Base-by-base conservation (phyloP, 495 filamentous ascomycete species). In the Chaetomium fimeti region DNA sequence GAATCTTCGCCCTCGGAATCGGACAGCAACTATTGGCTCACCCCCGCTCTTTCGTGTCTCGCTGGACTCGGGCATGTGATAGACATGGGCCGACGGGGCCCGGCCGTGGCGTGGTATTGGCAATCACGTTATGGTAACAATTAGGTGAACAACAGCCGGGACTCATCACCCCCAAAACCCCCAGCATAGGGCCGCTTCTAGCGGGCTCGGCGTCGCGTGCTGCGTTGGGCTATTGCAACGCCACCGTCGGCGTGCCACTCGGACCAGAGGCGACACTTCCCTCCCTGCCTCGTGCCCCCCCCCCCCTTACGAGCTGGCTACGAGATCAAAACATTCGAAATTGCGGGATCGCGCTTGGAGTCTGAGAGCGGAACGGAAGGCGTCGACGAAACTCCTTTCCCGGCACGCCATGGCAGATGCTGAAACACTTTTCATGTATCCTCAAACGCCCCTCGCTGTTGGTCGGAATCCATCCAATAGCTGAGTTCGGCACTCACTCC, bases 11-110 rank as follows among this genome's bases (percentile, higher is more conserved):
- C 40, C 40, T 43, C 32, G 40, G 40, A 3, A 43, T 6, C 40
- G 13, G 13, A 18, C 15, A 9, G 45, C 24, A 49, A 11, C 15
- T 15, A 47, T 60, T 20, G 42, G 53, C 2, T 22, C 3, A 6
- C 18, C 59, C 58, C 59, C 40, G 48, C 64, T 40, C 52, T 22
- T 7, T 5, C 25, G 0, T 62, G 43, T 53, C 52, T 25, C 58
- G 25, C 20, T 32, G 25, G 7, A 40, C 49, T 47, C 18, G 43
- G 58, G 65, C 65, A 67, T 67, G 65, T 67, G 65, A 67, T 38
- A 63, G 54, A 54, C 55, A 55, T 28, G 53, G 54, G 59, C 47
- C 38, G 55, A 22, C 53, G 40, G 47, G 54, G 45, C 38, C 45
- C 43, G 28, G 25, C 24, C n/a, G 22, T 48, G 43, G 25, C 25